Evolutionary conservation across 2,329 filamentous ascomycete genomes (phyloP), one percentile per base, ranked within the genome.

Genomic region (Colletotrichum aenigma): DNA sequence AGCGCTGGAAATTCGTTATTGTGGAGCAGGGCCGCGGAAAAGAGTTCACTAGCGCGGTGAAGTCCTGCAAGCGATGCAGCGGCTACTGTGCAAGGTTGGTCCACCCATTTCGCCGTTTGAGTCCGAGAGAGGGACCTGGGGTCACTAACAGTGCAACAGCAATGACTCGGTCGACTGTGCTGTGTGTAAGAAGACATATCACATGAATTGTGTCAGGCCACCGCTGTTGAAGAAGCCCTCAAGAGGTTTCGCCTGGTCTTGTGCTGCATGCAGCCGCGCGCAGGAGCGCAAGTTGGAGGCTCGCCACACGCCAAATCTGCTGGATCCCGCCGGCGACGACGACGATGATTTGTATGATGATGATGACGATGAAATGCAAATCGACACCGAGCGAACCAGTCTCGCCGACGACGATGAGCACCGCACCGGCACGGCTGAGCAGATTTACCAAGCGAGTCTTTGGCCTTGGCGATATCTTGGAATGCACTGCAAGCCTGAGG

Each of bases 381-480:
- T 84, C 58, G 87, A 88, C 71, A 93, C 92, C n/a, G 88, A 87
- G 67, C 88, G 89, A 78, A 94, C 92, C 65, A 96, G 92, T 70
- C 92, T 93, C 13, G 89, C 89, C 10, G 90, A 91, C 60, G 88
- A 91, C 55, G 85, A 88, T 38, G 82, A 84, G 4, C 89, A 91
- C 71, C 89, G 89, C 64, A 86, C 89, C 67, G 91, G 88, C 64
- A 98, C 96, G 0, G 91, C 94, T 72, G 96, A 98, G 81, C 96
- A 98, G 83, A 94, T 96, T 74, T 95, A 97, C 74, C 94, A 98
- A 79, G 96, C 96, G 36, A 97, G 95, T 81, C 91, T 98, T 81
- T 99, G 97, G 97, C 96, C 96, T 3, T 98, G 97, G 87, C 92
- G 97, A 76, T 99, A 99, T 84, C 87, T 99, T 8, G 97, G 97